Percentiles rank a stretch among this genome's conserved stretches.
These are phyloP conservation scores for Corylus avellana DNA, from an alignment of 306 rosid genomes.

Conservation along the genomic window DNA sequence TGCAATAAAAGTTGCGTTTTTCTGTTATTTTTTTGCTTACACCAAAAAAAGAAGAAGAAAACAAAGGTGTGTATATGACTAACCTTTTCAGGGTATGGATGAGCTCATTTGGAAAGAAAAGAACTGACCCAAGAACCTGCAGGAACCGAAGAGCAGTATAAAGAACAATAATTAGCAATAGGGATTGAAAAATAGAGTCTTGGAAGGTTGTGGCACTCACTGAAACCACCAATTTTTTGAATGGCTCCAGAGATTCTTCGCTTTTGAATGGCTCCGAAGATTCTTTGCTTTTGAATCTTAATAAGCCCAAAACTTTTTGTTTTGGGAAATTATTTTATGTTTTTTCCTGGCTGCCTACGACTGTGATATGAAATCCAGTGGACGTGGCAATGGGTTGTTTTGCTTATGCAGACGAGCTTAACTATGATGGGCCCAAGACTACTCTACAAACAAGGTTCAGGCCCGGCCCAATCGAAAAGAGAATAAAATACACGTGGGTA, in stretches of 20 bases:
- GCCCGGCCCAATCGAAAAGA: background rate
- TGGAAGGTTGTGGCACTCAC: background rate
- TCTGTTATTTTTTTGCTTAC: background rate
- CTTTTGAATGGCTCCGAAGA: constrained; percentile 33
- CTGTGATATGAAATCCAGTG: too few species aligned
- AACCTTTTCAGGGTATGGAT: background rate
- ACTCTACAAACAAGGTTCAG: background rate
- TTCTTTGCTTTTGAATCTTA: constrained; percentile 1
- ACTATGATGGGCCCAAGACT: background rate
- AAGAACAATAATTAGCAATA: background rate
- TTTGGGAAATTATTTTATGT: background rate
- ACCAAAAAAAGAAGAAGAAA: background rate
- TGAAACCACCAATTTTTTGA: constrained; percentile 41
- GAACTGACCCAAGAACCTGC: background rate
- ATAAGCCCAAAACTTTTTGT: background rate
- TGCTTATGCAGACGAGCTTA: background rate
- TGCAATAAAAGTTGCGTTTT: background rate
- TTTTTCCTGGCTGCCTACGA: background rate
- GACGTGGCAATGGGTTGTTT: background rate
- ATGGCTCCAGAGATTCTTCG: constrained; percentile 31
- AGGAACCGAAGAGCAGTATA: background rate
- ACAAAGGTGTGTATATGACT: background rate
- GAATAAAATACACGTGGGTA: background rate
- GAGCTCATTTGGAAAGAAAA: background rate
- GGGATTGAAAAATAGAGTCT: background rate